These are phyloP conservation scores for Aspergillus sp. DNA, from an alignment of 2,329 filamentous ascomycete species.

Conservation along the genomic window DNA sequence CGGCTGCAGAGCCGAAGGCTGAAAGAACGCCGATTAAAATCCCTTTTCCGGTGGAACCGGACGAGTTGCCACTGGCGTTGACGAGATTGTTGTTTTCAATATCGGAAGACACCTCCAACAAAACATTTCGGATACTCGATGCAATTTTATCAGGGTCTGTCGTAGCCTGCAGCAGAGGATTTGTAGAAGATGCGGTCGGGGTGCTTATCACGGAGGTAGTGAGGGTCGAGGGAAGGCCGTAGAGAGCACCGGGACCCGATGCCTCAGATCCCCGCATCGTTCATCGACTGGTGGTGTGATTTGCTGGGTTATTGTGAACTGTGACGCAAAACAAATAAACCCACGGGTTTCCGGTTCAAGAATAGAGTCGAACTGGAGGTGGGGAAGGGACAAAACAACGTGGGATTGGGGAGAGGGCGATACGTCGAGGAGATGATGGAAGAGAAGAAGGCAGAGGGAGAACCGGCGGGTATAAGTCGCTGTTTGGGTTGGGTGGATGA, in stretches of 20 bases:
- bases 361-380: no score
- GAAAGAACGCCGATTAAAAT: slow-evolving; percentile 93
- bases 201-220: slow-evolving; percentile 25
- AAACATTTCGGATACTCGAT: slow-evolving; percentile 36
- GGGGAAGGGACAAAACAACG: no score
- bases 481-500: neutral
- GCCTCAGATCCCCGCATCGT: slow-evolving; percentile 37
- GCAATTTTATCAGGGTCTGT: slow-evolving; percentile 10
- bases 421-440: neutral
- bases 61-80: slow-evolving; percentile 34
- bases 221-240: slow-evolving; percentile 29
- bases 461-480: no score
- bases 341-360: no score
- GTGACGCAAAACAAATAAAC: no score
- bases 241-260: slow-evolving; percentile 32
- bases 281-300: slow-evolving; percentile 23
- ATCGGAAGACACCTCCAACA: slow-evolving; percentile 21
- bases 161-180: slow-evolving; percentile 7
- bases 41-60: slow-evolving; percentile 62
- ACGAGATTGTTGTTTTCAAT: slow-evolving; percentile 16
- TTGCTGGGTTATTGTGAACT: no score
- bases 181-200: slow-evolving; percentile 21
- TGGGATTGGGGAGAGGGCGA: slow-evolving; percentile 2
- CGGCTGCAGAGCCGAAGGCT: slow-evolving; percentile 83
- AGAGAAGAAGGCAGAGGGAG: slow-evolving; percentile 10